Conservation (phyloP, 352 stramenopile genomes). For the Globisporangium perplexum region DNA sequence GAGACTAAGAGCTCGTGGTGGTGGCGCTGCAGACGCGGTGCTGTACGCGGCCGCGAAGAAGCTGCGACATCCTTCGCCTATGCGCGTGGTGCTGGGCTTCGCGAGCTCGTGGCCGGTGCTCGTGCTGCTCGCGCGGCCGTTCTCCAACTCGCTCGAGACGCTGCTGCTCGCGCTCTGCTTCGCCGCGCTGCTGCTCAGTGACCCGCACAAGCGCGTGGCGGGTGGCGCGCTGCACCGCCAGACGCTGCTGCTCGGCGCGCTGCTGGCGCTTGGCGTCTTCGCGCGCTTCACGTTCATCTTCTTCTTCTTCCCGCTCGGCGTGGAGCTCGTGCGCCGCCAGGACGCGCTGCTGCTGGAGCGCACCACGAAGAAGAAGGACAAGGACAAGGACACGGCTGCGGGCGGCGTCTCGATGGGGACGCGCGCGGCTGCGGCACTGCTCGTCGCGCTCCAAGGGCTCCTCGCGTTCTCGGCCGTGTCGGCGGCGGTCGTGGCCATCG, state of each 20-base stretch:
- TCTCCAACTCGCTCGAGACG: slow-evolving; percentile 78
- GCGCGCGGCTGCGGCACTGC: slow-evolving; percentile 21
- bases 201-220: slow-evolving; percentile 34
- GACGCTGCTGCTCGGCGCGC: slow-evolving; percentile 48
- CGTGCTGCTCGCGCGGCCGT: slow-evolving; percentile 64
- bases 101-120: slow-evolving; percentile 67
- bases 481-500: slow-evolving; percentile 28
- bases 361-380: slow-evolving; percentile 25
- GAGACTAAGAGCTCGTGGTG: neutral
- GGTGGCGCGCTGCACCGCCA: slow-evolving; percentile 33
- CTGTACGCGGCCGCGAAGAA: slow-evolving; percentile 38
- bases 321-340: slow-evolving; percentile 58
- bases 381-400: too few species aligned
- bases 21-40: slow-evolving; percentile 19
- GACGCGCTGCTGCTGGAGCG: slow-evolving; percentile 26
- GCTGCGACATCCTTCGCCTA: slow-evolving; percentile 14
- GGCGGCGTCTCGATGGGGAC: neutral
- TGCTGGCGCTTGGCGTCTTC: slow-evolving; percentile 72
- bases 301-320: slow-evolving; percentile 72
- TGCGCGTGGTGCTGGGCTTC: slow-evolving; percentile 36
- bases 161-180: slow-evolving; percentile 56
- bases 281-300: slow-evolving; percentile 77
- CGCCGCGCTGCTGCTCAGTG: slow-evolving; percentile 35
- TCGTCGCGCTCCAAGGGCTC: slow-evolving; percentile 37
- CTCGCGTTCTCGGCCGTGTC: slow-evolving; percentile 34